These are phyloP conservation scores for Puccinellia tenuiflora DNA, from an alignment of 176 grass and related monocot species.

Conservation along the genomic window DNA sequence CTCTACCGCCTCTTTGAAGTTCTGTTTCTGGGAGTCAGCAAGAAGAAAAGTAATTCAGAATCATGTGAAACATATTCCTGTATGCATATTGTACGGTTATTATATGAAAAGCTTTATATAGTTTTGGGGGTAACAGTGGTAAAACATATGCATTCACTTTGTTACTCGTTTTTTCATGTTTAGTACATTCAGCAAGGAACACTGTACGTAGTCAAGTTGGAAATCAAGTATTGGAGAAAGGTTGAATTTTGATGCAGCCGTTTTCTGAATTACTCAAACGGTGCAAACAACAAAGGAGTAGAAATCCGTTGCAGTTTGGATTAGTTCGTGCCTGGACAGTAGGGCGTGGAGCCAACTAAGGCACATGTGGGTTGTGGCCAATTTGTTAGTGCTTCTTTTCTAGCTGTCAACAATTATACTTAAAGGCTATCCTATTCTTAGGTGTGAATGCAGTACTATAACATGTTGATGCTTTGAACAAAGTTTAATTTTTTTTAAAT, in stretches of 20 bases:
- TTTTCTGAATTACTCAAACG: neutral
- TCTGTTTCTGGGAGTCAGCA: neutral
- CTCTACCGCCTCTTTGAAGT: neutral
- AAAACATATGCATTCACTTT: neutral
- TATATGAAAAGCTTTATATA: neutral
- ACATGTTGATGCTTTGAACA: neutral
- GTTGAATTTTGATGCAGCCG: neutral
- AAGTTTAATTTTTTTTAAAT: slow-evolving; percentile 1
- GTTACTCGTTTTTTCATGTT: neutral
- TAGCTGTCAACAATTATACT: neutral
- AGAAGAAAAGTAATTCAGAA: neutral
- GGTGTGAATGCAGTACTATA: neutral
- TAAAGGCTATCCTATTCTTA: neutral
- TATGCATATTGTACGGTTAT: neutral
- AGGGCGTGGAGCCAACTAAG: neutral
- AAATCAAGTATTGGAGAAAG: neutral
- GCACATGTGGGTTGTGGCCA: neutral
- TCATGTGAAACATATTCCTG: neutral
- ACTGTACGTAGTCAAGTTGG: neutral
- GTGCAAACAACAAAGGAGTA: neutral
- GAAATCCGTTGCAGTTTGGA: neutral
- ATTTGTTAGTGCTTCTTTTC: slow-evolving; percentile 9
- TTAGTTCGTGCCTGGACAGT: neutral
- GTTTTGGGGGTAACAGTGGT: neutral
- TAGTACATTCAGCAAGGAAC: neutral